Base-by-base conservation (phyloP, 345 rosid genomes). In the Sapria himalayana region DNA sequence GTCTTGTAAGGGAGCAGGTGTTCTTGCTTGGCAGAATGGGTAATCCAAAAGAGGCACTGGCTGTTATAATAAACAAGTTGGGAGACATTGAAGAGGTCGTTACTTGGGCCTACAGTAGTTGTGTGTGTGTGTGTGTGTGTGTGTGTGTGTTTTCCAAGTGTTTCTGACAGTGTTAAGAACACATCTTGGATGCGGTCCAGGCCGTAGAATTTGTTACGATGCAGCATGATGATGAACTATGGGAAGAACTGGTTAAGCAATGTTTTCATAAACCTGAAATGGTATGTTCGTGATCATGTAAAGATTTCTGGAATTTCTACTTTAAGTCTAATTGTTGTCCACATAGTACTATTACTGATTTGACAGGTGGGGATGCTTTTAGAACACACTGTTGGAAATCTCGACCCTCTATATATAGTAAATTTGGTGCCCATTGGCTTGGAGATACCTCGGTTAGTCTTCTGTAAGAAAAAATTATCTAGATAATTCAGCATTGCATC, bases 381-480 rank as follows among this genome's bases (percentile, higher is more conserved):
- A 57, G 99, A 91, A 65, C 99, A 91, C 70, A 91, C 99, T 3
- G 95, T 91, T 45, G 99, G 99, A 51, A 77, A 91, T 69, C 95
- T 84, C 7, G 93, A 91, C 60, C 99, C 95, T 52, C 71, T 84
- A 23, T 77, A 84, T 56, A 91, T 91, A 37, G 99, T 91, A 57
- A 91, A 84, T 56, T 73, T 73, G 85, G 86, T 91, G 54, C 99
- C 95, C 37, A 80, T 79, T 64, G 99, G 99, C 44, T 58, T 91
- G 73, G 92, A 91, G 62, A 91, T 91, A 62, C 99, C 95, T 52
- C 78, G 85, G 95, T 91, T 51, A 73, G 93, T 69, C 19, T 25
- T 14, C n/a, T n/a, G n/a, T n/a, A n/a, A n/a, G n/a, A n/a, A n/a
- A n/a, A n/a, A n/a, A n/a, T n/a, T n/a, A n/a, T n/a, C n/a, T n/a